These are phyloP conservation scores for Aspergillus fumigatiaffinis DNA, from an alignment of 2,329 filamentous ascomycete genomes.

Conservation along the genomic window DNA sequence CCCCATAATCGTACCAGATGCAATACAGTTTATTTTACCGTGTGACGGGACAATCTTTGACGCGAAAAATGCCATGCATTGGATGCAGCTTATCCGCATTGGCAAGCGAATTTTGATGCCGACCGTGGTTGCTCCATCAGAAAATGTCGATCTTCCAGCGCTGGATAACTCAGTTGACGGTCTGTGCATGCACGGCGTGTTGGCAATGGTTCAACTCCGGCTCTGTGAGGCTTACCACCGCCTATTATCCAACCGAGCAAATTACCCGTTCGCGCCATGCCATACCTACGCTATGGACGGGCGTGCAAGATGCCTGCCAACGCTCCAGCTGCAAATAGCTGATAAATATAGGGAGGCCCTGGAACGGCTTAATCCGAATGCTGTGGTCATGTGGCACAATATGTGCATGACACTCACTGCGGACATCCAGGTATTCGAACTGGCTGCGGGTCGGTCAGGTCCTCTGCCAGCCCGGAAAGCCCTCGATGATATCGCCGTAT, in stretches of 20 bases:
- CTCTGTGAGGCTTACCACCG: constrained; percentile 43
- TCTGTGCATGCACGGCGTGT: constrained; percentile 34
- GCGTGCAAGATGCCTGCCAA: constrained; percentile 39
- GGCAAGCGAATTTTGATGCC: constrained; percentile 33
- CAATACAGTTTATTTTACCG: constrained; percentile 45
- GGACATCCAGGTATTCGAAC: constrained; percentile 51
- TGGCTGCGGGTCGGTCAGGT: constrained; percentile 50
- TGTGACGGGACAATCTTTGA: constrained; percentile 45
- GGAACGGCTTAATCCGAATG: constrained; percentile 46
- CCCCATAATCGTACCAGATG: constrained; percentile 45
- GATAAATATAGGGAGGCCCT: constrained; percentile 40
- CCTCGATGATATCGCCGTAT: constrained; percentile 48
- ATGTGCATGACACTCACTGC: constrained; percentile 51
- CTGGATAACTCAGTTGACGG: constrained; percentile 32
- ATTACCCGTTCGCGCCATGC: constrained; percentile 41
- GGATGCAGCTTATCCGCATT: constrained; percentile 34
- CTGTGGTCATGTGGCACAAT: constrained; percentile 50
- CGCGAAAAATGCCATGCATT: constrained; percentile 35
- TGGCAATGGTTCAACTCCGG: constrained; percentile 40
- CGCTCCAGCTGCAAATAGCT: constrained; percentile 29
- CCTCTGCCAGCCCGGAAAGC: constrained; percentile 46
- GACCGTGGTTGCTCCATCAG: constrained; percentile 32
- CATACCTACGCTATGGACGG: constrained; percentile 47
- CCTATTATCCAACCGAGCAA: constrained; percentile 36
- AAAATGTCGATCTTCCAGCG: constrained; percentile 32